Conservation (phyloP, 2,329 filamentous ascomycete genomes). For the Stagonosporopsis vannaccii region DNA sequence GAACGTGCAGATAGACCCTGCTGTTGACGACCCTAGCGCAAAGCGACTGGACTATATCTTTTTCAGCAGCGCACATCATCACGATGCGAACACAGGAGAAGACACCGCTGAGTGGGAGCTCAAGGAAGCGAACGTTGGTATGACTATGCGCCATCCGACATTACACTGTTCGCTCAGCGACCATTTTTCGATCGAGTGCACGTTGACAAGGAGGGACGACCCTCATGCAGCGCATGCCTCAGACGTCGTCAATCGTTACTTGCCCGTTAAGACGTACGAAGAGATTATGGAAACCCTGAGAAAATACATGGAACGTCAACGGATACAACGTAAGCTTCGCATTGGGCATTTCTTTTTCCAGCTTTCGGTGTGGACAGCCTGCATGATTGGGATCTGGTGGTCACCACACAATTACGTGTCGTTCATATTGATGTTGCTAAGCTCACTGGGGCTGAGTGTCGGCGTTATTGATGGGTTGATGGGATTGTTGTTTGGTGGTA, state of each 20-base stretch:
- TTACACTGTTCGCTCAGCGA: constrained; percentile 89
- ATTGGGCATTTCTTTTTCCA: constrained; percentile 75
- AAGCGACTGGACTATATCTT: constrained; percentile 97
- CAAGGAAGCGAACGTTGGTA: constrained; percentile 73
- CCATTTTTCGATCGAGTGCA: constrained; percentile 90
- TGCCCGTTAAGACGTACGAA: constrained; percentile 66
- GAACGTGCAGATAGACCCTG: constrained; percentile 69
- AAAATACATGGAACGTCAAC: constrained; percentile 74
- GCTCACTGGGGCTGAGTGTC: constrained; percentile 76
- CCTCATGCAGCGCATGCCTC: constrained; percentile 14
- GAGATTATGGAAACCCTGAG: constrained; percentile 75
- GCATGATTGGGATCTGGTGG: constrained; percentile 87
- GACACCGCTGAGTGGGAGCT: constrained; percentile 68
- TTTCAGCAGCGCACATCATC: constrained; percentile 55
- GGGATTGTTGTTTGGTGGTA: constrained; percentile 83
- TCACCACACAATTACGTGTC: constrained; percentile 76
- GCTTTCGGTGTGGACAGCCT: constrained; percentile 72
- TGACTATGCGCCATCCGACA: constrained; percentile 81
- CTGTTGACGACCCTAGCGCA: constrained; percentile 74
- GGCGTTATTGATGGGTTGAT: constrained; percentile 87
- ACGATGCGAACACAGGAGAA: constrained; percentile 36
- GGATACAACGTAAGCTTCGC: constrained; percentile 74
- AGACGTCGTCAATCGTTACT: constrained; percentile 36
- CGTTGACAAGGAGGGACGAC: constrained; percentile 57
- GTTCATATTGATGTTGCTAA: constrained; percentile 81